Conservation (phyloP, 345 rosid species). For the Salix exigua region DNA sequence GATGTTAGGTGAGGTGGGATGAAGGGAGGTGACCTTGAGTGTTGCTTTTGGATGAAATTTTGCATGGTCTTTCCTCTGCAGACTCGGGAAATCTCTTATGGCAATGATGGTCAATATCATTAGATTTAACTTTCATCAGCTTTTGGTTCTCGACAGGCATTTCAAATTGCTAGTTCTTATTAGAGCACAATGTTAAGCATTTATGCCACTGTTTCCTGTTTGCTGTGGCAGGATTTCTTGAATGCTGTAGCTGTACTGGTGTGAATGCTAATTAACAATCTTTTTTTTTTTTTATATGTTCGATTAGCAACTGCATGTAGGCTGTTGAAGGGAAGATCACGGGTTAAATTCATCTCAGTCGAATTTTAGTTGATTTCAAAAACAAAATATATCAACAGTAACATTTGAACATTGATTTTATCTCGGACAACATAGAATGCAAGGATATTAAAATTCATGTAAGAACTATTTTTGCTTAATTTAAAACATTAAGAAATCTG, state of each 20-base stretch:
- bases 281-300: not conserved
- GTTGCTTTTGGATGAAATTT: conserved; percentile 6
- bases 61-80: conserved; percentile 8
- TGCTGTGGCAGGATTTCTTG: not conserved
- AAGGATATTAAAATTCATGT: too few species aligned
- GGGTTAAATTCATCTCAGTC: not conserved
- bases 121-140: not conserved
- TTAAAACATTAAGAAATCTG: too few species aligned
- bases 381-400: not conserved
- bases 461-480: too few species aligned
- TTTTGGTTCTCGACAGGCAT: not conserved
- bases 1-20: conserved; percentile 4
- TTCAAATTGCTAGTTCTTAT: not conserved
- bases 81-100: conserved; percentile 1
- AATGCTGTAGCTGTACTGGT: not conserved
- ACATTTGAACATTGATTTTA: not conserved
- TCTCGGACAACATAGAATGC: not conserved
- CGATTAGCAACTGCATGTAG: not conserved
- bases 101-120: conserved; percentile 1
- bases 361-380: not conserved
- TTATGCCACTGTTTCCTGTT: not conserved
- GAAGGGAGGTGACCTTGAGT: conserved; percentile 1
- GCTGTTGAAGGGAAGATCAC: not conserved
- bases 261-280: not conserved
- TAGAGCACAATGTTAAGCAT: not conserved